Evolutionary conservation across 2,329 filamentous ascomycete genomes (phyloP).

Genomic region (Diaporthe sp.): DNA sequence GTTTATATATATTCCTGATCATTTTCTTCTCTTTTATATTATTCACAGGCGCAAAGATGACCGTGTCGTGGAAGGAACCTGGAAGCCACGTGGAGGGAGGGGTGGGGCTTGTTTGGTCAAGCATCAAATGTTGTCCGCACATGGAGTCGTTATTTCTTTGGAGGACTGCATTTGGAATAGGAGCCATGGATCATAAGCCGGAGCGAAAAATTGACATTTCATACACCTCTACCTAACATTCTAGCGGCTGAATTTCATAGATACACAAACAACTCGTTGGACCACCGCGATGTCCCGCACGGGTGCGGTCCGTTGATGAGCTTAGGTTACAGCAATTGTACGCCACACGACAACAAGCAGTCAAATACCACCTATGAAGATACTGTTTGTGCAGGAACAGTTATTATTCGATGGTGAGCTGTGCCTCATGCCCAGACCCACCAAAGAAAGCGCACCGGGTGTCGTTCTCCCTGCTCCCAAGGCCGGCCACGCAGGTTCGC

Average conservation of each 20-base stretch:
- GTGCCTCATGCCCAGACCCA: neutral
- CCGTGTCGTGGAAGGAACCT: neutral
- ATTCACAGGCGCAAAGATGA: neutral
- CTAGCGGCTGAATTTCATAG: neutral
- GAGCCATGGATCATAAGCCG: neutral
- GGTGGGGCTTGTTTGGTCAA: neutral
- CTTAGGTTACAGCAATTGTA: too few relatives aligned
- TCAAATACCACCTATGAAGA: neutral
- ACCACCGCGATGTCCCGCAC: neutral
- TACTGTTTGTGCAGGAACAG: neutral
- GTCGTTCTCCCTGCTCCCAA: neutral
- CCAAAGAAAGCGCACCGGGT: neutral
- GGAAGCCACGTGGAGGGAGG: neutral
- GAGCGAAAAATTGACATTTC: neutral
- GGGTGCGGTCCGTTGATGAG: too few relatives aligned
- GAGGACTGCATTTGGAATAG: neutral
- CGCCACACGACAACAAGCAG: too few relatives aligned
- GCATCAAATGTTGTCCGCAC: neutral
- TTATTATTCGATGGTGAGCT: neutral
- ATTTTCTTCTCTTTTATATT: neutral
- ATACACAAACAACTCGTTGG: neutral
- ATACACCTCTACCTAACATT: neutral
- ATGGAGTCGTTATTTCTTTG: neutral
- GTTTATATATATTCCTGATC: neutral
- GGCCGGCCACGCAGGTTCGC: neutral